These are phyloP conservation scores for Lepidium sativum DNA, from an alignment of 345 rosid genomes.

Conservation along the genomic window DNA sequence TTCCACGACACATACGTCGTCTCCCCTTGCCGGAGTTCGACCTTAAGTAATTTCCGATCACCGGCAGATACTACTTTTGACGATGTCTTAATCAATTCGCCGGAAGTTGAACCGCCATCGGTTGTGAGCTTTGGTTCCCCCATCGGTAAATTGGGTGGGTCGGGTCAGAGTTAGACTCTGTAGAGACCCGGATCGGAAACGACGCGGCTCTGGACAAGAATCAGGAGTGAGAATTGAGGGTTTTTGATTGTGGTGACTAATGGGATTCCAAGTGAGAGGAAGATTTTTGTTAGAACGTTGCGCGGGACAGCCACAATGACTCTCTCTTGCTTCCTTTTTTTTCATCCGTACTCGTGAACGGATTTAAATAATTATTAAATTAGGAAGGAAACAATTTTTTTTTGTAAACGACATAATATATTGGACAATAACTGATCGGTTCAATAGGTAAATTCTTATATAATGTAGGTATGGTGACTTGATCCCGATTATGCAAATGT, in stretches of 20 bases:
- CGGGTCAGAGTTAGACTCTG: slow-evolving; percentile 14
- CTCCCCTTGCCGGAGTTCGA: slow-evolving; percentile 71
- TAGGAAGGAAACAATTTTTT: too few species aligned
- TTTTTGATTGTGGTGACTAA: neutral
- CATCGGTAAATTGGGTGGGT: slow-evolving; percentile 14
- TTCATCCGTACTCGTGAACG: neutral
- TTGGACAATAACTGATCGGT: too few species aligned
- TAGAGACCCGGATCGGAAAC: slow-evolving; percentile 12
- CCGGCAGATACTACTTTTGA: slow-evolving; percentile 48
- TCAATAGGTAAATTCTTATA: too few species aligned
- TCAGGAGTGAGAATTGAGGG: neutral
- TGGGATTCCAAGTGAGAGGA: slow-evolving; percentile 9
- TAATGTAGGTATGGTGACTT: too few species aligned
- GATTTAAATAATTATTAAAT: neutral
- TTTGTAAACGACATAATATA: too few species aligned
- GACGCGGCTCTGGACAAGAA: slow-evolving; percentile 3
- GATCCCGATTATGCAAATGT: too few species aligned
- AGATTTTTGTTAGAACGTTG: slow-evolving; percentile 24
- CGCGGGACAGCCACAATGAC: slow-evolving; percentile 31
- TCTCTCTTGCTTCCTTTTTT: neutral
- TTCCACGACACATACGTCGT: slow-evolving; percentile 86
- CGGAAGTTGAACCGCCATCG: slow-evolving; percentile 27
- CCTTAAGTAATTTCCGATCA: slow-evolving; percentile 65
- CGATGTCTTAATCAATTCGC: slow-evolving; percentile 34
- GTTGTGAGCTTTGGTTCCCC: slow-evolving; percentile 26